Evolutionary conservation across 2,329 filamentous ascomycete genomes (phyloP).

Genomic region (Aspergillus sp.): DNA sequence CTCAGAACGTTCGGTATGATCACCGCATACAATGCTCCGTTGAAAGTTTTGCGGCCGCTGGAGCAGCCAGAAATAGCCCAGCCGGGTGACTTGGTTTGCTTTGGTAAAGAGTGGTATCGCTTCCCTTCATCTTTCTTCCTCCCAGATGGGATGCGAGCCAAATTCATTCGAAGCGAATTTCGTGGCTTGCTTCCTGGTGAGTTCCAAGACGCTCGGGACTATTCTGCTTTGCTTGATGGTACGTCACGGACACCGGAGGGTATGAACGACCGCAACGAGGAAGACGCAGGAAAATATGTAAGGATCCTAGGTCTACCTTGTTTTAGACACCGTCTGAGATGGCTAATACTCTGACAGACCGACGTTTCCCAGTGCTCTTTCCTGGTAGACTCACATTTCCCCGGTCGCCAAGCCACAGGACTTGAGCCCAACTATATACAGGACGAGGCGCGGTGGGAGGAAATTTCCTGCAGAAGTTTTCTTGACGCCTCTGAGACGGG

Average conservation of each 20-base stretch:
- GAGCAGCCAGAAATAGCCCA: slow-evolving; percentile 53
- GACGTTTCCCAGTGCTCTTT: slow-evolving; percentile 75
- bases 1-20: slow-evolving; percentile 75
- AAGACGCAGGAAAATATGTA: slow-evolving; percentile 84
- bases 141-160: slow-evolving; percentile 77
- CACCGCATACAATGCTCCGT: slow-evolving; percentile 79
- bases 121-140: slow-evolving; percentile 93
- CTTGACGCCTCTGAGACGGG: slow-evolving; percentile 76
- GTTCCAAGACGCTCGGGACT: slow-evolving; percentile 71
- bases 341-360: slow-evolving; percentile 44
- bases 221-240: slow-evolving; percentile 75
- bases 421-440: slow-evolving; percentile 79
- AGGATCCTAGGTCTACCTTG: slow-evolving; percentile 25
- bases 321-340: background rate
- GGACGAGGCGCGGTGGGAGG: slow-evolving; percentile 74
- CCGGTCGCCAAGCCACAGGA: slow-evolving; percentile 56
- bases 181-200: slow-evolving; percentile 84
- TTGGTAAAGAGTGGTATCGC: slow-evolving; percentile 97
- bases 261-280: slow-evolving; percentile 88
- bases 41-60: slow-evolving; percentile 58
- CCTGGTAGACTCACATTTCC: slow-evolving; percentile 83
- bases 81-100: slow-evolving; percentile 72
- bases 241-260: slow-evolving; percentile 78
- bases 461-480: slow-evolving; percentile 72
- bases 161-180: slow-evolving; percentile 91